Base-by-base conservation (phyloP, 1,284 basidiomycete species). In the Tylopilus sp. region DNA sequence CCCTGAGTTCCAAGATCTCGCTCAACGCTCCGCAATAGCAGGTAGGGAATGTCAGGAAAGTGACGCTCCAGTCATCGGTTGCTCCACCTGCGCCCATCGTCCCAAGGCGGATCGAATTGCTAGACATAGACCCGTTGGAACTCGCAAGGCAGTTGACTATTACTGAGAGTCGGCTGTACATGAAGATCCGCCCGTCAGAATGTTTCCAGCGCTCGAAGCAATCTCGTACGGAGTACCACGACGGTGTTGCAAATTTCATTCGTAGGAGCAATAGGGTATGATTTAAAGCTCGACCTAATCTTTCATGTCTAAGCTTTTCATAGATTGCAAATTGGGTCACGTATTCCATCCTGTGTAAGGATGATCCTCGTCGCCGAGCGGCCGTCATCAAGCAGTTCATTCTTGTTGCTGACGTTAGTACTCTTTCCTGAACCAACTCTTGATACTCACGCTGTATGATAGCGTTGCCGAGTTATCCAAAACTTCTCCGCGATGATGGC, bases 401-500 rank as follows among this genome's bases (percentile, higher is more conserved):
- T 75, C 84, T 84, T 64, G 81, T 94, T 33, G 92, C 94, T 12
- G 92, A 94, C 69, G 92, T 93, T 67, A 77, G 90, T 80, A 19
- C 53, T 33, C 13, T 18, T 18, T 47, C 53, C 32, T 41, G 29
- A 49, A 24, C 39, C n/a, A 26, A 26, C 22, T 62, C 53, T 32
- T 5, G 26, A 62, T 69, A 10, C 64, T 73, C 24, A 75, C 24
- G 3, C 15, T 53, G 39, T 44, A 53, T 55, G 53, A 16, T 71
- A 93, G 91, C 87, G 88, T 41, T 95, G 93, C 77, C 85, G 90
- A 26, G 69, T 79, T 8, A 78, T 95, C 60, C 89, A 92, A 74
- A 95, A 95, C 77, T 95, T 90, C 72, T 93, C 92, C 19, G 89
- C 90, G 8, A 88, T 95, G 84, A 90, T 91, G 72, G 92, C 93